Percentiles rank a stretch among this genome's conserved stretches.
Evolutionary conservation across 805 yeast species (phyloP).

Genomic region (Zygoascus tannicola): DNA sequence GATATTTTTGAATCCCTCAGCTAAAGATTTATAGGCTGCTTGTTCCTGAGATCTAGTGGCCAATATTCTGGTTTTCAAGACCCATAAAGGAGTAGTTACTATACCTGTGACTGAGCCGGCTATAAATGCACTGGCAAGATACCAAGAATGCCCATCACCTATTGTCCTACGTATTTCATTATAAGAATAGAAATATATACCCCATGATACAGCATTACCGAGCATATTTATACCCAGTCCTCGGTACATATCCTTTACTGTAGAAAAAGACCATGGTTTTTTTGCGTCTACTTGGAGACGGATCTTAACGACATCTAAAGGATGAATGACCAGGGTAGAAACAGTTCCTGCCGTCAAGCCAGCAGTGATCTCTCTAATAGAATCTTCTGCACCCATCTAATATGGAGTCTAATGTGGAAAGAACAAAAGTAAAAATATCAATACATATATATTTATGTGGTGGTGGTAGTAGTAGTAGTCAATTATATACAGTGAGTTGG

Average conservation of each 20-base stretch:
- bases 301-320: constrained; percentile 77
- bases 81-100: constrained; percentile 92
- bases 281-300: constrained; percentile 54
- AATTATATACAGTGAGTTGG: too few relatives aligned
- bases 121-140: constrained; percentile 45
- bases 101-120: constrained; percentile 74
- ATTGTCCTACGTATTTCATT: constrained; percentile 33
- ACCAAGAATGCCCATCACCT: constrained; percentile 19
- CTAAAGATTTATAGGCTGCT: constrained; percentile 49
- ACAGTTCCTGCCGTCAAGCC: constrained; percentile 76
- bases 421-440: too few relatives aligned
- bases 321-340: constrained; percentile 78
- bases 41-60: constrained; percentile 36
- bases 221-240: constrained; percentile 72
- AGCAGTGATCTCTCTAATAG: constrained; percentile 38
- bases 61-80: constrained; percentile 79
- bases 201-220: constrained; percentile 88
- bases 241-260: constrained; percentile 37
- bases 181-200: constrained; percentile 72
- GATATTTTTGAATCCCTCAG: constrained; percentile 46
- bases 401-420: too few relatives aligned
- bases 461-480: too few relatives aligned
- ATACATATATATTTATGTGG: too few relatives aligned
- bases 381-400: too few relatives aligned
- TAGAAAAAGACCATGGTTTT: neutral